Evolutionary conservation across 78 protist genomes (phyloP), one percentile per base, ranked within the genome.

Genomic region (Thecamonas trahens): DNA sequence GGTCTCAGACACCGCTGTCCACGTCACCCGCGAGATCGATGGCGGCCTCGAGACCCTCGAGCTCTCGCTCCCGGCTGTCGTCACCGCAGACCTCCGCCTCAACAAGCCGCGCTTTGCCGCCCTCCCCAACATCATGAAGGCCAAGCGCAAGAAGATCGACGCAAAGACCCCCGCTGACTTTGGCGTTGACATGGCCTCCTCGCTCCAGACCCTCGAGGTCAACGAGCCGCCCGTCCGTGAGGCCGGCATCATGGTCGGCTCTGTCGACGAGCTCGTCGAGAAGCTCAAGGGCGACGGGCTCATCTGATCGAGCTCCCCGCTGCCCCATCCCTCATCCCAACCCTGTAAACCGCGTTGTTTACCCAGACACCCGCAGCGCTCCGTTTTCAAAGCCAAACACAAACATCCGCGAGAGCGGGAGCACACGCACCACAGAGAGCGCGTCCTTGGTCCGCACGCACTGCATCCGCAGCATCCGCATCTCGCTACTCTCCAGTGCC

Each of bases 21-120:
- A 59, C 20, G 89, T 95, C 24, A 69, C 78, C 11, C 85, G 97
- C 38, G 99, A 96, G 67, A 76, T 93, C 34, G 99, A 96, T 70
- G 95, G 91, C 39, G 99, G 99, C 29, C 60, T 85, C 20, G 90
- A 93, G 86, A 91, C 84, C 5, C 26, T 96, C 28, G 42, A 57
- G 29, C 49, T 90, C 73, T 49, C 61, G 37, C 77, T 94, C 29
- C 99, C 99, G 0, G 94, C 94, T 3, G 95, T 96, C 26, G 60
- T 96, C 61, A 67, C 96, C 5, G 77, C 89, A 44, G 99, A 95
- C 55, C 80, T 95, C 39, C 84, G 96, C 37, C 79, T 96, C 58
- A 96, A 94, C 83, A 90, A 90, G 60, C 99, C 99, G 34, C 75
- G 99, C 38, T 96, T 86, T 62, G 94, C 97, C 37, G 87, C 91